phyloP scores from a whole-genome alignment of 345 rosid genomes.

The Sisymbrium altissimum region DNA sequence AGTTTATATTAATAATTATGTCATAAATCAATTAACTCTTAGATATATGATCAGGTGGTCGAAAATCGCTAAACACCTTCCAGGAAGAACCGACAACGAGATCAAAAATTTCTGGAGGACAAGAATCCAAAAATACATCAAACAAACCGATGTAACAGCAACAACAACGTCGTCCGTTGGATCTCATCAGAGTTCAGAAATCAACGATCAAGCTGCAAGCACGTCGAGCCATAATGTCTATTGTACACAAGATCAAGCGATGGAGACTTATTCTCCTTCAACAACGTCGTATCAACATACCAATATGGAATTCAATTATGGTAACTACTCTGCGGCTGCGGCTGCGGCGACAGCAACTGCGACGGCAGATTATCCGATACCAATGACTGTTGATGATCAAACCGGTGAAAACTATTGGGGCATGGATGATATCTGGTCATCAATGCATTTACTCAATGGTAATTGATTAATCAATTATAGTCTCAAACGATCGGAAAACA shows the following conservation, averaged over 20 bases:
- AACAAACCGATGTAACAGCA: constrained; percentile 44
- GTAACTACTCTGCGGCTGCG: constrained; percentile 17
- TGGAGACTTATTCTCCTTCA: constrained; percentile 52
- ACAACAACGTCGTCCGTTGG: constrained; percentile 35
- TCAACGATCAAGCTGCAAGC: constrained; percentile 39
- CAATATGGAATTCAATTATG: constrained; percentile 29
- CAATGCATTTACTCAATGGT: constrained; percentile 65
- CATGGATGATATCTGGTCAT: constrained; percentile 83
- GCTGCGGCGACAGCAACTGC: background rate
- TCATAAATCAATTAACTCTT: background rate
- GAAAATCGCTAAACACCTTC: constrained; percentile 90
- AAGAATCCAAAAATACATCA: constrained; percentile 83
- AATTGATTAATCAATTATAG: constrained; percentile 18
- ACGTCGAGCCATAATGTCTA: constrained; percentile 48
- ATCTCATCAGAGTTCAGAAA: constrained; percentile 41
- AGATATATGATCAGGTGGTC: constrained; percentile 57
- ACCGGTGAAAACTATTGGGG: constrained; percentile 68
- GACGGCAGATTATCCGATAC: constrained; percentile 22
- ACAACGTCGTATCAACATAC: constrained; percentile 38
- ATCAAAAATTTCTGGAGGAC: constrained; percentile 98
- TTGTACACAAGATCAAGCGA: constrained; percentile 35
- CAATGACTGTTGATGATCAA: constrained; percentile 37
- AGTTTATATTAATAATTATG: background rate
- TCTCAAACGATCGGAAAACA: background rate
- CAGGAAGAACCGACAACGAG: constrained; percentile 98